Evolutionary conservation across 768 basidiomycete genomes (phyloP).

Genomic region (Mrakia frigida): DNA sequence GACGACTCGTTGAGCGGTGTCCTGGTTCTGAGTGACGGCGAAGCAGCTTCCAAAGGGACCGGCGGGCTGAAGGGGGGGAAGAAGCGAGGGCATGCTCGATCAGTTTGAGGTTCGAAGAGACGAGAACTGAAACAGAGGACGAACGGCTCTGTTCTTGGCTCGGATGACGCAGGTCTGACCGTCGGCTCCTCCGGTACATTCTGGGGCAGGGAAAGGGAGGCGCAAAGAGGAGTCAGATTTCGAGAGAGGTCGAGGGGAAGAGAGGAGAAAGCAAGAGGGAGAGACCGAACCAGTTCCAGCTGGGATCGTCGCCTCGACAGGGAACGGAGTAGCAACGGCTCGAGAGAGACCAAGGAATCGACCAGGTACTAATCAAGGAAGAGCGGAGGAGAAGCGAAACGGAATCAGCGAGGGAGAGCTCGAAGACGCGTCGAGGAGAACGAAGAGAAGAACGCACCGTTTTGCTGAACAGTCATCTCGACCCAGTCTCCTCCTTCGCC

Average conservation of each 20-base stretch:
- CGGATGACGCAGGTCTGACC: constrained; percentile 14
- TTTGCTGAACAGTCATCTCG: not conserved
- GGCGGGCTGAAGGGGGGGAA: not conserved
- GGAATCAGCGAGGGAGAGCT: not conserved
- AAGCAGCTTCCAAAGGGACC: not conserved
- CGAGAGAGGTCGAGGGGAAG: not conserved
- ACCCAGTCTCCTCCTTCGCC: constrained; percentile 1
- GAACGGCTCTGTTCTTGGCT: not conserved
- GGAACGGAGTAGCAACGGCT: constrained; percentile 3
- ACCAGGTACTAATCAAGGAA: not conserved
- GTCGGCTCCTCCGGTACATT: constrained; percentile 20
- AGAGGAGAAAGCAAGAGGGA: not conserved
- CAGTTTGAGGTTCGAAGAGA: not conserved
- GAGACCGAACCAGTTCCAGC: not conserved
- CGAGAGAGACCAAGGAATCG: not conserved
- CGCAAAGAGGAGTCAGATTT: too few species aligned
- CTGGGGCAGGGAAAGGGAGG: not conserved
- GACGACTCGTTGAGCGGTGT: not conserved
- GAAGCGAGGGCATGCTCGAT: not conserved
- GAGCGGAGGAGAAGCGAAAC: not conserved
- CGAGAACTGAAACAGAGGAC: not conserved
- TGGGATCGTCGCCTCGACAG: constrained; percentile 14
- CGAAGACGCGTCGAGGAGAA: not conserved
- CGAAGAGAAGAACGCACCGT: constrained; percentile 7
- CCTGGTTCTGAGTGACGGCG: constrained; percentile 10